Conservation (phyloP, 202 grass and related monocot species). For the Bolboschoenoplectus hybrid region DNA sequence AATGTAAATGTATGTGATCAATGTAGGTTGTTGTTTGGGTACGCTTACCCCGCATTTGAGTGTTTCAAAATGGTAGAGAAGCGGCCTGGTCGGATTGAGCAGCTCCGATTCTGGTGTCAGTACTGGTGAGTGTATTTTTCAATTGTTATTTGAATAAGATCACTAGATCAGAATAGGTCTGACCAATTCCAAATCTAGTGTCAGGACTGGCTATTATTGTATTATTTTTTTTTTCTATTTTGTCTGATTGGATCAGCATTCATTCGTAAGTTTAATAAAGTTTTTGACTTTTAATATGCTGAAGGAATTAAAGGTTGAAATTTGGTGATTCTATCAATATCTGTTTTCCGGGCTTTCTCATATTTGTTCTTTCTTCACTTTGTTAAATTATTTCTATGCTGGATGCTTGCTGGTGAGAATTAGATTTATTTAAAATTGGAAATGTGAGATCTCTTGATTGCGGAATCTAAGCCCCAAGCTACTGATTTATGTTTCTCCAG, state of each 20-base stretch:
- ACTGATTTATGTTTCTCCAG: background rate
- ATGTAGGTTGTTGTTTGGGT: conserved; percentile 85
- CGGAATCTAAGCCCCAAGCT: background rate
- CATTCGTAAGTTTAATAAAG: background rate
- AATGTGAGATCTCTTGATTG: too few relatives aligned
- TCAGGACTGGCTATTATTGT: conserved; percentile 65
- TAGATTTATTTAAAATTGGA: background rate
- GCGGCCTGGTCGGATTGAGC: conserved; percentile 56
- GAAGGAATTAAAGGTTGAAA: background rate
- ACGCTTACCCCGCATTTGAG: conserved; percentile 93
- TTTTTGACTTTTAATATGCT: background rate
- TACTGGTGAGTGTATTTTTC: conserved; percentile 64
- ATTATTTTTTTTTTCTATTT: background rate
- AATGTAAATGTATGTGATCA: background rate
- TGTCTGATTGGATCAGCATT: conserved; percentile 8
- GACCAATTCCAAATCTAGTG: conserved; percentile 79
- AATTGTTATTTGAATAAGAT: conserved; percentile 16
- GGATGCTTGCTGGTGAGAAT: background rate
- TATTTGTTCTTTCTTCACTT: background rate
- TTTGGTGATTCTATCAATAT: too few relatives aligned
- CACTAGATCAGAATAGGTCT: background rate
- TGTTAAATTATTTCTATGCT: background rate
- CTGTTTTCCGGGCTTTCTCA: too few relatives aligned
- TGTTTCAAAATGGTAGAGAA: conserved; percentile 92
- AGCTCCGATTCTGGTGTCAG: conserved; percentile 98